Conservation (phyloP, 345 rosid genomes). For the Gossypium mustelinum region DNA sequence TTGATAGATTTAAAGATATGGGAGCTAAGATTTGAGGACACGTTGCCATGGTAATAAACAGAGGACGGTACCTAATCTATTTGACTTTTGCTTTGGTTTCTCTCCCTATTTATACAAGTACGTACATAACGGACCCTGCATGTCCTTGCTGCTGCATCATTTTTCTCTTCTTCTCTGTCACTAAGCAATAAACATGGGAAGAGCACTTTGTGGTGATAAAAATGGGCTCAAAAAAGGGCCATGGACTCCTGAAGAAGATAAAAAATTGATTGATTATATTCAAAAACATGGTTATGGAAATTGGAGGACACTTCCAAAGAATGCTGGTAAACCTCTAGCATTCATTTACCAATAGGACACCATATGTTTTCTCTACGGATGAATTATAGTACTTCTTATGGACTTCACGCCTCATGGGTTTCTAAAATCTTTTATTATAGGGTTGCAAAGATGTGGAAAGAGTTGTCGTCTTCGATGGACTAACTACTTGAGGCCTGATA, state of each 20-base stretch:
- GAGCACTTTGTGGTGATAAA: slow-evolving; percentile 83
- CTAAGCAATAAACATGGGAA: slow-evolving; percentile 41
- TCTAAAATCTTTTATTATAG: slow-evolving; percentile 17
- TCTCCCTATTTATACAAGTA: slow-evolving; percentile 37
- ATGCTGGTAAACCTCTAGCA: slow-evolving; percentile 50
- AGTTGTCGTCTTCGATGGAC: slow-evolving; percentile 81
- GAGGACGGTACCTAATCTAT: slow-evolving; percentile 90
- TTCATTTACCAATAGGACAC: too few species aligned
- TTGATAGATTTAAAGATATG: background rate
- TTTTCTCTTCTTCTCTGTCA: slow-evolving; percentile 10
- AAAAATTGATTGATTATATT: slow-evolving; percentile 61
- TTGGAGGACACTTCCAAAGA: slow-evolving; percentile 84
- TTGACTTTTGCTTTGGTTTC: slow-evolving; percentile 45
- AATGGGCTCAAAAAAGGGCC: slow-evolving; percentile 77
- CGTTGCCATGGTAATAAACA: slow-evolving; percentile 41
- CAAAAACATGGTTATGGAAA: slow-evolving; percentile 76
- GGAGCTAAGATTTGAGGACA: slow-evolving; percentile 35
- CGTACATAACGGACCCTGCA: slow-evolving; percentile 30
- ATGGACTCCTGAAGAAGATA: slow-evolving; percentile 88
- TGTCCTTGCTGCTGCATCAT: background rate
- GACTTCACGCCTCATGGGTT: background rate
- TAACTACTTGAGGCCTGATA: slow-evolving; percentile 71
- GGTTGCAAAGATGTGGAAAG: slow-evolving; percentile 66
- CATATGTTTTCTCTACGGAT: background rate
- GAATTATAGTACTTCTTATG: background rate